Evolutionary conservation across 805 yeast species (phyloP).

Genomic region (Phaffomyces antillensis): DNA sequence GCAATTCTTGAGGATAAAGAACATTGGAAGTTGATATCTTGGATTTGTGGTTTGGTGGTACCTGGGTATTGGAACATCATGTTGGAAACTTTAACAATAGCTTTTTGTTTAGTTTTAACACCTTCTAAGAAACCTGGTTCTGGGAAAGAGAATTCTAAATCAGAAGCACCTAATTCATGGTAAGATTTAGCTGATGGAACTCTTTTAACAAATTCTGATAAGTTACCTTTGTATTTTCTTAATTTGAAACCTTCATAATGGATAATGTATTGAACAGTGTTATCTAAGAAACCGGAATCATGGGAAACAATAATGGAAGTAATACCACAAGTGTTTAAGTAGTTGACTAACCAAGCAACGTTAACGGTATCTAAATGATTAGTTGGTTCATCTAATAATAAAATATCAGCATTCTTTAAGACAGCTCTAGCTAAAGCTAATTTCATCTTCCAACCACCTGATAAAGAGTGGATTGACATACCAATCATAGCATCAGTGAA

Average conservation of each 20-base stretch:
- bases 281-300: slow-evolving; percentile 99
- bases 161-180: slow-evolving; percentile 98
- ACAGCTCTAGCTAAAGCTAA: slow-evolving; percentile 99
- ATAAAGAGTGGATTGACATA: slow-evolving; percentile 92
- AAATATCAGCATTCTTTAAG: slow-evolving; percentile 94
- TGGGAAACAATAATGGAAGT: slow-evolving; percentile 98
- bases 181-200: slow-evolving; percentile 98
- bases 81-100: slow-evolving; percentile 95
- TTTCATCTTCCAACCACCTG: slow-evolving; percentile 99
- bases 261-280: slow-evolving; percentile 95
- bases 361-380: slow-evolving; percentile 99
- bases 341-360: slow-evolving; percentile 99
- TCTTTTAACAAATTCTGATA: slow-evolving; percentile 96
- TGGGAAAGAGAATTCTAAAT: slow-evolving; percentile 94
- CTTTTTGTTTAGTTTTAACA: slow-evolving; percentile 99
- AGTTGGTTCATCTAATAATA: slow-evolving; percentile 98
- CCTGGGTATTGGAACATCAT: slow-evolving; percentile 99
- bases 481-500: slow-evolving; percentile 90
- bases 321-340: slow-evolving; percentile 97
- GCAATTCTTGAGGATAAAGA: slow-evolving; percentile 99
- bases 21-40: slow-evolving; percentile 94
- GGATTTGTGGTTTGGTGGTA: slow-evolving; percentile 91
- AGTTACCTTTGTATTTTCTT: slow-evolving; percentile 99
- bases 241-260: slow-evolving; percentile 99
- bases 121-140: slow-evolving; percentile 99